Evolutionary conservation across 257 asterid species (phyloP), one percentile per base, ranked within the genome.

Genomic region (Rehmannia glutinosa): DNA sequence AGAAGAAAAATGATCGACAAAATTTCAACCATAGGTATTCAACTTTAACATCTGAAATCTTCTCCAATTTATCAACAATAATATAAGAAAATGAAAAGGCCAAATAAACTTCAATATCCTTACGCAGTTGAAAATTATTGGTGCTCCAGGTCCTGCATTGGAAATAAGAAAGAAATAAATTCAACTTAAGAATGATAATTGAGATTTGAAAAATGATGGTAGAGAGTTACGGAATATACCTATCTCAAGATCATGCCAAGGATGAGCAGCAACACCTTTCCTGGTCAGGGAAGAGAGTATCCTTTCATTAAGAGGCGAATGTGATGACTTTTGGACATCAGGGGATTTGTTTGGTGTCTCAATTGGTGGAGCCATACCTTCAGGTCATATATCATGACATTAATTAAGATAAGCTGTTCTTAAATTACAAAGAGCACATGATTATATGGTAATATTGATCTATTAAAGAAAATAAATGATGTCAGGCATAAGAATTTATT

Each of bases 181-280:
- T 52, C 13, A 74, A 27, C 16, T 9, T n/a, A 45, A 30, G 42
- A 63, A 71, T 35, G 24, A 11, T 13, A 21, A n/a, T 71, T 24
- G 28, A 66, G 27, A 19, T 25, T 5, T 33, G 42, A 58, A 54
- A n/a, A 24, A 51, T 21, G 47, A 52, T n/a, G 33, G 73, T n/a
- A 54, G 61, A 50, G 73, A 65, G 46, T 38, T 55, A 21, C 24
- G 33, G 66, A 55, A 76, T 24, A 54, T 78, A 88, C 97, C 97
- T 58, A 91, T 87, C 86, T 91, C 97, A 67, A 94, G 97, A 77
- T 94, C 97, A 79, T 94, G 99, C 99, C 99, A 90, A 6, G 97
- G 97, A 83, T 94, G 99, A 66, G 97, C 97, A 71, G 99, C 96
- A 66, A 84, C 96, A 50, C 81, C 55, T 82, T 90, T 88, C 75